Conservation (phyloP, 2,329 filamentous ascomycete genomes). For the Fusarium buharicum region DNA sequence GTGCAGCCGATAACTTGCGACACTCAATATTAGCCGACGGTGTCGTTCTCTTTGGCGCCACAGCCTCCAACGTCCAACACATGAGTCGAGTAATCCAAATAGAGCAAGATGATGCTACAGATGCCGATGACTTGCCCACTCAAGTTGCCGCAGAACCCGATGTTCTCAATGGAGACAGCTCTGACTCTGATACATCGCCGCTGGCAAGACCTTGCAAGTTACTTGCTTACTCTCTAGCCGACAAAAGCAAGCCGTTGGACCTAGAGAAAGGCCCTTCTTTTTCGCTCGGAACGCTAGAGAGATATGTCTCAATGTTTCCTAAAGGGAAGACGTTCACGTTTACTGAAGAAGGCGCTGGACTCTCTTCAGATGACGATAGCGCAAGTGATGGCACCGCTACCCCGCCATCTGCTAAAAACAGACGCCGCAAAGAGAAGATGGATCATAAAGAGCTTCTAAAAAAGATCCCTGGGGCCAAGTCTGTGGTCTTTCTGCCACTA, state of each 20-base stretch:
- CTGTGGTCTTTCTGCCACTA: slow-evolving; percentile 51
- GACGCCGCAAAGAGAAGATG: slow-evolving; percentile 37
- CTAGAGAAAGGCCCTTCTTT: slow-evolving; percentile 46
- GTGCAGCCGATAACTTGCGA: slow-evolving; percentile 46
- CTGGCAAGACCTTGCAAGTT: slow-evolving; percentile 44
- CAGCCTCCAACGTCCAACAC: slow-evolving; percentile 35
- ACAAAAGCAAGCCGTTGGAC: slow-evolving; percentile 38
- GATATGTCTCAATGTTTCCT: slow-evolving; percentile 47
- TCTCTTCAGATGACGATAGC: slow-evolving; percentile 49
- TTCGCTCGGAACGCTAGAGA: slow-evolving; percentile 46
- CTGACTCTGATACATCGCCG: slow-evolving; percentile 46
- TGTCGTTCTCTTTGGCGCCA: slow-evolving; percentile 47
- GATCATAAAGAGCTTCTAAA: slow-evolving; percentile 50
- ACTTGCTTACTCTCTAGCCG: slow-evolving; percentile 45
- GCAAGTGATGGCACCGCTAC: slow-evolving; percentile 37
- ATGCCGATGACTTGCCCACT: slow-evolving; percentile 33
- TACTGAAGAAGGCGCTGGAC: slow-evolving; percentile 42
- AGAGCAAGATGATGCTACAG: slow-evolving; percentile 4
- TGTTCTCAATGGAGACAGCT: slow-evolving; percentile 42
- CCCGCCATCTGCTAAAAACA: background rate
- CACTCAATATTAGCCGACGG: slow-evolving; percentile 48
- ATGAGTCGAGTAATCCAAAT: slow-evolving; percentile 6
- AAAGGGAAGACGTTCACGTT: slow-evolving; percentile 48
- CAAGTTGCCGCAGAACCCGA: slow-evolving; percentile 36
- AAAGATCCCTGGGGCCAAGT: slow-evolving; percentile 49